Evolutionary conservation across 2,329 filamentous ascomycete species (phyloP), one percentile per base, ranked within the genome.

Genomic region (Mariannaea elegans): DNA sequence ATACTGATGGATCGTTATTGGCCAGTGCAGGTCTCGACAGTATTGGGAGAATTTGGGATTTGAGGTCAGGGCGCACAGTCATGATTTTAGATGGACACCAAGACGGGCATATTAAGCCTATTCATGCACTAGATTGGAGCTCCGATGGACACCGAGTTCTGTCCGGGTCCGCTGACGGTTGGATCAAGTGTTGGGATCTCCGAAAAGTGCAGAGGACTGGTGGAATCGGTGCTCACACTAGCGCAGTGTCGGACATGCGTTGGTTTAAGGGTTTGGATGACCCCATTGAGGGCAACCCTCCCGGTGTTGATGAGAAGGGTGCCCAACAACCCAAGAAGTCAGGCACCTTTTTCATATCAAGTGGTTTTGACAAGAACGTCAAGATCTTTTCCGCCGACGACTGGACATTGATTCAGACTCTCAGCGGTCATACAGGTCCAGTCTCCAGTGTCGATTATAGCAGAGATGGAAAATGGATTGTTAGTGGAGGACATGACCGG

Each of bases 151-250:
- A 97, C 75, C 88, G 95, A n/a, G 87, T 98, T 8, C 81, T 98
- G n/a, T 93, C 93, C 0, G 94, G 93, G 1, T 96, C 93, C 13
- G 93, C 90, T 2, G 95, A 99, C 73, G 94, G 94, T 16, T 98
- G 95, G 86, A 89, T 97, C 71, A 98, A 97, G 77, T 97, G 94
- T 78, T 99, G 95, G 95, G 95, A 99, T 73, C 84, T 99, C 51
- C 88, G 95, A 44, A 94, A 95, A 70, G 94, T 98, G 47, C 87
- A 91, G 68, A 89, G 89, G 64, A 90, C 87, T 0, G 94, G 92
- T 12, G 92, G 91, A 16, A 90, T 99, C 45, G 95, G 94, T 47
- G 94, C 95, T 7, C 95, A 99, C 75, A 90, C 87, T 48, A 94
- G 93, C 65, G 91, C 95, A 31, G 94, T 99, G 7, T 95, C 93